These are phyloP conservation scores for Nemophila menziesii DNA, from an alignment of 257 asterid species.

Conservation along the genomic window DNA sequence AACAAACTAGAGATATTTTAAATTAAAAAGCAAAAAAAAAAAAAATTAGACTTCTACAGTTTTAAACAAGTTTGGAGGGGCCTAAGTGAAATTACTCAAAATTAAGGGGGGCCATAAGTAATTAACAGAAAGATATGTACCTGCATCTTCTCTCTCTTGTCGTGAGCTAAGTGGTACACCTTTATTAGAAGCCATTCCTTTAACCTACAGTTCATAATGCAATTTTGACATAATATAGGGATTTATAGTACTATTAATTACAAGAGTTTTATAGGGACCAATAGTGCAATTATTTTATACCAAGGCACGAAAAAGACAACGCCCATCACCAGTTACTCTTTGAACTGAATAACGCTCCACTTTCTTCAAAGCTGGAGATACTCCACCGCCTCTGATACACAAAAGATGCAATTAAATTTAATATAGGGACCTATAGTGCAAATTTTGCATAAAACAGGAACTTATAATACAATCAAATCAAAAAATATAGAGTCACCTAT, in stretches of 20 bases:
- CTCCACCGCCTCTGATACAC: conserved; percentile 35
- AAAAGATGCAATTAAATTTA: not conserved
- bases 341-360: conserved; percentile 56
- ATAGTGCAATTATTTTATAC: conserved; percentile 25
- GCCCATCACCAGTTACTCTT: conserved; percentile 92
- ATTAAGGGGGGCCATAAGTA: no score
- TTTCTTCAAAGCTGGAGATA: conserved; percentile 61
- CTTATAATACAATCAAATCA: no score
- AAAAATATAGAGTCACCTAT: no score
- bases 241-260: not conserved
- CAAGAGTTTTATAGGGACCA: not conserved
- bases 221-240: conserved; percentile 6
- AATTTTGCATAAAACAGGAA: not conserved
- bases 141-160: conserved; percentile 85
- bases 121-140: conserved; percentile 24
- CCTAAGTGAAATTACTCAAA: no score
- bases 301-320: conserved; percentile 92
- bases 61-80: no score
- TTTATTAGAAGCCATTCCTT: conserved; percentile 94
- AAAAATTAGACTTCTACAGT: no score
- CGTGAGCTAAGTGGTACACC: conserved; percentile 44
- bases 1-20: no score
- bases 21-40: no score
- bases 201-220: conserved; percentile 46
- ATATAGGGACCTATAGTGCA: not conserved